A percentile compares a stretch with the other conserved stretches of the same genome.
phyloP scores from a whole-genome alignment of 2,329 filamentous ascomycete species.

The Botrytis fabae region DNA sequence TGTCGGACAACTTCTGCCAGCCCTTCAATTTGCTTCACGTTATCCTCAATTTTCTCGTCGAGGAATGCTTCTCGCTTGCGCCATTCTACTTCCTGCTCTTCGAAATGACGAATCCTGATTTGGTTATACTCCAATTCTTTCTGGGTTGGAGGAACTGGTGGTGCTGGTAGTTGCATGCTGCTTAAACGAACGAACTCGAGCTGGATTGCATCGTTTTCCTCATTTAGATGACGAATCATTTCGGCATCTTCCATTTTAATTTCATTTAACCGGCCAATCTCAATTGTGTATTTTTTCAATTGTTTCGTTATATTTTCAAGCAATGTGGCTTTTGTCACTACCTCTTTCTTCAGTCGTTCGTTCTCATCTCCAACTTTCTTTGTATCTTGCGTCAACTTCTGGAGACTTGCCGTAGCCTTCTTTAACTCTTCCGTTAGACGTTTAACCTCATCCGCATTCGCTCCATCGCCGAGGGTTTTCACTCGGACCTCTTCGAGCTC shows the following conservation, averaged over 20 bases:
- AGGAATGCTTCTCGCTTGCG: background rate
- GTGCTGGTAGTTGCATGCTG: background rate
- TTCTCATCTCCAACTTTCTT: background rate
- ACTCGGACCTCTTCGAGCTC: background rate
- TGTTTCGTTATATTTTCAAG: background rate
- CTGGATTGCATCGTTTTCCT: background rate
- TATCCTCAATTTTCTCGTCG: background rate
- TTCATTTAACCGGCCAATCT: background rate
- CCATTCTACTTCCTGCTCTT: background rate
- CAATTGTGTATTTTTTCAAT: background rate
- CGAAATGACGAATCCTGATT: background rate
- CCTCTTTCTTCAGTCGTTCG: background rate
- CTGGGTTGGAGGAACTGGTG: background rate
- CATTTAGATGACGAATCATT: background rate
- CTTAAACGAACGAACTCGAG: background rate
- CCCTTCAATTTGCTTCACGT: background rate
- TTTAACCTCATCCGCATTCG: background rate
- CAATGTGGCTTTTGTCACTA: background rate
- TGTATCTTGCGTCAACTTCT: background rate
- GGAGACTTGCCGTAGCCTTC: background rate
- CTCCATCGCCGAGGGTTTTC: background rate
- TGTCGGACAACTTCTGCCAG: background rate
- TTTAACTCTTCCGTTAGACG: background rate
- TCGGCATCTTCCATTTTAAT: background rate
- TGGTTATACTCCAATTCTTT: background rate